Evolutionary conservation across 2,329 filamentous ascomycete genomes (phyloP), one percentile per base, ranked within the genome.

Genomic region (Trichoderma gracile): DNA sequence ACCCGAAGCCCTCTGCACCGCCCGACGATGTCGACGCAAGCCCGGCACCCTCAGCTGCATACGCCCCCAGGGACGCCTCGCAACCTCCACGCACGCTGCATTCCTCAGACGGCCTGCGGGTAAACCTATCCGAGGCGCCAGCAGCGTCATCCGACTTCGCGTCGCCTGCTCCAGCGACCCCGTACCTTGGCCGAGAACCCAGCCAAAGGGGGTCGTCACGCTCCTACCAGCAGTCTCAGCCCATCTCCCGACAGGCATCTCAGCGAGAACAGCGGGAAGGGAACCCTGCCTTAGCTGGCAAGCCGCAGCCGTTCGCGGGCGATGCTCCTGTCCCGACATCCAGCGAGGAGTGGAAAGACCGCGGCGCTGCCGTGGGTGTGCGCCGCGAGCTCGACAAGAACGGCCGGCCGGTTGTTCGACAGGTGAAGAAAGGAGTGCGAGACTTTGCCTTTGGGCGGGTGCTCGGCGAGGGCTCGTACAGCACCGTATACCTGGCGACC

Each of bases 401-500:
- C 69, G 95, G 95, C 21, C 90, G 92, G 69, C 87, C 91, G 3
- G 84, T 96, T 9, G 84, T 92, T 67, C 88, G 92, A 67, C 89
- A 91, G 65, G 89, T 98, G 61, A 98, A 98, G 77, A 99, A 99
- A 75, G 95, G 95, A 2, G 95, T 99, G 50, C 91, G 95, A 69
- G 95, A 99, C 79, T 99, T 99, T 77, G 89, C 89, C 43, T 99
- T 99, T 78, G 93, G 93, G 25, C 86, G 91, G 62, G 89, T 94
- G 2, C 82, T 99, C 2, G 95, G 95, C 65, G 95, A 99, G 78
- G 95, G 95, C 27, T 99, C 95, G 6, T 99, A 99, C 84, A 98
- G 94, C 73, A 97, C 93, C 9, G 95, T 99, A 43, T 87, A 95
- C 68, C 87, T 95, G 59, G 95, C 93, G 43, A 97, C 93, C 4